These are phyloP conservation scores for Colletotrichum salicis DNA, from an alignment of 2,329 filamentous ascomycete species.

Conservation along the genomic window DNA sequence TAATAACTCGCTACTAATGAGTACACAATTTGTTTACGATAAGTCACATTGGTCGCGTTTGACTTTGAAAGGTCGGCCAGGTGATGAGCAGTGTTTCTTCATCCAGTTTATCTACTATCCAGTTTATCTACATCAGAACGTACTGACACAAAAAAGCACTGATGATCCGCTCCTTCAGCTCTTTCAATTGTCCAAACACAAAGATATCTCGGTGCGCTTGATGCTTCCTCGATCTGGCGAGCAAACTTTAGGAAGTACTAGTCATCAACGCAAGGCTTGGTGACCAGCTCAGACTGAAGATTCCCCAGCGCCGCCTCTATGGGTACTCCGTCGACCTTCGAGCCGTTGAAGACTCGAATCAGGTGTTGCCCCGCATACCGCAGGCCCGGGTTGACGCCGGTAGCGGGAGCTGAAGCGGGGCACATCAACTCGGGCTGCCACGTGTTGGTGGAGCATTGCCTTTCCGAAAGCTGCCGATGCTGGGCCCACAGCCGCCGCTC, in stretches of 20 bases:
- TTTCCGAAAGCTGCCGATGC: slow-evolving; percentile 14
- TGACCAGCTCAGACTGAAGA: background rate
- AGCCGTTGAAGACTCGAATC: background rate
- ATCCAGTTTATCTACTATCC: too few relatives aligned
- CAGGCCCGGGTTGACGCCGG: slow-evolving; percentile 8
- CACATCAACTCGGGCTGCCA: slow-evolving; percentile 17
- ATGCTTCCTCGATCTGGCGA: background rate
- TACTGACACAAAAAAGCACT: too few relatives aligned
- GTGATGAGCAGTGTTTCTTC: background rate
- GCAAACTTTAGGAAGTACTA: background rate
- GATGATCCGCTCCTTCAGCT: background rate
- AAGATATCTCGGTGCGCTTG: background rate
- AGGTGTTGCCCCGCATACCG: slow-evolving; percentile 6
- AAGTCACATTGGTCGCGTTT: background rate
- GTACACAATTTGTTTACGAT: background rate
- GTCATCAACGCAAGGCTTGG: background rate
- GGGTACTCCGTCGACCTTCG: background rate
- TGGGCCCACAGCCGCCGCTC: background rate
- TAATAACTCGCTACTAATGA: background rate
- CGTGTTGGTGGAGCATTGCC: slow-evolving; percentile 22
- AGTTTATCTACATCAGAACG: too few relatives aligned
- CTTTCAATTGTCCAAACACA: background rate
- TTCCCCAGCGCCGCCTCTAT: too few relatives aligned
- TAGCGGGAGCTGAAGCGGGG: slow-evolving; percentile 11
- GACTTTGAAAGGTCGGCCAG: background rate